Percentiles rank a stretch among this genome's conserved stretches.
Evolutionary conservation across 495 filamentous ascomycete genomes (phyloP).

Genomic region (Podospora pseudocomata): DNA sequence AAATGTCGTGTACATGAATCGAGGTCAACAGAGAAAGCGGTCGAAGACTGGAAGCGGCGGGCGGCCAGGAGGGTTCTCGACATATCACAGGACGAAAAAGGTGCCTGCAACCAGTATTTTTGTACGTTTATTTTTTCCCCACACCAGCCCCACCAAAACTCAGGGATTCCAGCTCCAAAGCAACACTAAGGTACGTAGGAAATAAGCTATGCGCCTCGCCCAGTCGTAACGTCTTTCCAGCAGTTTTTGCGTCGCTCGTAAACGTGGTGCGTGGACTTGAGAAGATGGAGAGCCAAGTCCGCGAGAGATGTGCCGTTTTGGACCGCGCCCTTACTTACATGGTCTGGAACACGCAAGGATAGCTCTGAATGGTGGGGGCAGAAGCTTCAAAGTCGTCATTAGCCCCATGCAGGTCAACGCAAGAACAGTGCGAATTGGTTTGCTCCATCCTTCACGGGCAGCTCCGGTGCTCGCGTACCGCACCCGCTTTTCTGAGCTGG

Average conservation of each 20-base stretch:
- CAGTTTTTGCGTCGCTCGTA: background rate
- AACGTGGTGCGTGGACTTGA: background rate
- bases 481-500: conserved; percentile 1
- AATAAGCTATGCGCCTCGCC: background rate
- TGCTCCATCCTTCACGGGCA: background rate
- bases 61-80: background rate
- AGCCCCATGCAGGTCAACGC: conserved; percentile 21
- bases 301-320: background rate
- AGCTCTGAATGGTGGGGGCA: conserved; percentile 18
- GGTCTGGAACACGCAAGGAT: conserved; percentile 16
- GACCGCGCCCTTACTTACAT: conserved; percentile 2
- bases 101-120: background rate
- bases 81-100: background rate
- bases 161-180: conserved; percentile 1
- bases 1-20: background rate
- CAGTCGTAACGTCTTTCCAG: conserved; percentile 1
- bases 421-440: conserved; percentile 25
- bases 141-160: background rate
- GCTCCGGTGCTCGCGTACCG: background rate
- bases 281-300: background rate
- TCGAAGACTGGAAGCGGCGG: background rate
- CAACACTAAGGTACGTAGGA: background rate
- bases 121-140: background rate
- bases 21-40: background rate
- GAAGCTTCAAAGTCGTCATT: conserved; percentile 19